These are phyloP conservation scores for Sporothrix inflata DNA, from an alignment of 2,329 filamentous ascomycete species.

Conservation along the genomic window DNA sequence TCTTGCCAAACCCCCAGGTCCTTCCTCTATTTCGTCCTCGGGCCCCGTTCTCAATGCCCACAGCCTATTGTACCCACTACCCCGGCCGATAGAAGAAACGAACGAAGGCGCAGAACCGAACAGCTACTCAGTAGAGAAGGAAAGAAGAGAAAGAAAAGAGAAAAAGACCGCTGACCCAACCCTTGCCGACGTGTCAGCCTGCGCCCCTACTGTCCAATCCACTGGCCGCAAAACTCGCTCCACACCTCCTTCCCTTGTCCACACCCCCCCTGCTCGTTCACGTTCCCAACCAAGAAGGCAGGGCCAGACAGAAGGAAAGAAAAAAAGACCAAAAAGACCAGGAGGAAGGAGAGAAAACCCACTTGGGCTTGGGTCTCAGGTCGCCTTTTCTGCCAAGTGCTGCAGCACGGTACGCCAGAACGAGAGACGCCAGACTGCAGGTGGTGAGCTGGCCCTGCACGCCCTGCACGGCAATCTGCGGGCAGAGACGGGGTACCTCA, in stretches of 20 bases:
- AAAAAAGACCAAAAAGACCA: neutral
- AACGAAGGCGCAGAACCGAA: neutral
- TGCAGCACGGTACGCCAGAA: conserved; percentile 10
- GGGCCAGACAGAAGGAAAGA: conserved; percentile 13
- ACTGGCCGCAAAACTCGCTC: conserved; percentile 25
- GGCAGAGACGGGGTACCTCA: conserved; percentile 27
- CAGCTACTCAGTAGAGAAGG: neutral
- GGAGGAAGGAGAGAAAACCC: conserved; percentile 23
- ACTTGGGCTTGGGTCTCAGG: conserved; percentile 28
- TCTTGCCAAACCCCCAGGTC: neutral
- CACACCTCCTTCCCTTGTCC: conserved; percentile 28
- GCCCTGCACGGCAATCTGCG: conserved; percentile 28
- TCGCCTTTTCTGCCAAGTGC: conserved; percentile 28
- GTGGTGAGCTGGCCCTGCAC: conserved; percentile 23
- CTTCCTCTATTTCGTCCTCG: neutral
- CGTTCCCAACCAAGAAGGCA: conserved; percentile 19
- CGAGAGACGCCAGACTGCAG: conserved; percentile 13
- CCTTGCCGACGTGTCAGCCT: conserved; percentile 36
- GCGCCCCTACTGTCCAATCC: conserved; percentile 34
- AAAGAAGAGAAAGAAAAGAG: conserved; percentile 16
- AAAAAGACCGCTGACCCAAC: conserved; percentile 22
- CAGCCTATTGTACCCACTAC: conserved; percentile 18
- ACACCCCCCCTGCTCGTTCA: conserved; percentile 30
- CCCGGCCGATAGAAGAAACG: conserved; percentile 25
- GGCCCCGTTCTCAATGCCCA: conserved; percentile 9